These are phyloP conservation scores for Hirsutella minnesotensis DNA, from an alignment of 2,329 filamentous ascomycete genomes.

Conservation along the genomic window DNA sequence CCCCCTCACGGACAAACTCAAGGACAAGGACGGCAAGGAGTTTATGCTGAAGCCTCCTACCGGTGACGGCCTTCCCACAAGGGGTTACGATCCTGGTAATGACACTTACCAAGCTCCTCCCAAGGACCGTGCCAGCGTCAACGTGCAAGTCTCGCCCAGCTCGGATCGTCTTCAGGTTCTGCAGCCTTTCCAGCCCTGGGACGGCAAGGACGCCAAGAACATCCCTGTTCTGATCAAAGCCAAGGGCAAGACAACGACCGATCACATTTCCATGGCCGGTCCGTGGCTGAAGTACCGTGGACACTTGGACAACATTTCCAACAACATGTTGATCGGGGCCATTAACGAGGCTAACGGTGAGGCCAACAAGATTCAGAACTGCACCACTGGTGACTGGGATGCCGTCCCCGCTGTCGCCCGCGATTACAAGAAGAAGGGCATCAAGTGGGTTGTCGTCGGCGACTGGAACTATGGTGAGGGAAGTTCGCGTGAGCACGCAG, in stretches of 20 bases:
- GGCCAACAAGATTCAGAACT: conserved; percentile 86
- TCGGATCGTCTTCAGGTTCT: conserved; percentile 83
- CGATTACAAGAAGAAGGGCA: conserved; percentile 64
- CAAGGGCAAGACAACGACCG: conserved; percentile 94
- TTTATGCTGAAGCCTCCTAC: conserved; percentile 79
- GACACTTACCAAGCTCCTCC: conserved; percentile 58
- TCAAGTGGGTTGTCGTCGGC: conserved; percentile 89
- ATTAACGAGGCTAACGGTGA: conserved; percentile 86
- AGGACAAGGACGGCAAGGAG: conserved; percentile 63
- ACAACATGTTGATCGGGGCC: conserved; percentile 94
- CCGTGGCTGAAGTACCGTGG: conserved; percentile 99
- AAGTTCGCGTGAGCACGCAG: conserved; percentile 79
- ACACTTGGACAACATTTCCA: conserved; percentile 92
- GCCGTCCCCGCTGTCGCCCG: conserved; percentile 82
- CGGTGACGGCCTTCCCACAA: conserved; percentile 38
- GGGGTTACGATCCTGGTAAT: conserved; percentile 69
- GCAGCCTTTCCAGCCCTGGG: conserved; percentile 83
- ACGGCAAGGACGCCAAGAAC: conserved; percentile 57
- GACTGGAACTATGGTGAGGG: conserved; percentile 97
- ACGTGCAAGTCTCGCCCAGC: conserved; percentile 60
- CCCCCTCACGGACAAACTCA: conserved; percentile 76
- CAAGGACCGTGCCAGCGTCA: conserved; percentile 58
- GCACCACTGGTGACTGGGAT: conserved; percentile 49
- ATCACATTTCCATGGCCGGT: conserved; percentile 93
- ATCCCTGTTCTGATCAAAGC: conserved; percentile 91